phyloP scores from a whole-genome alignment of 371 early-diverging fungal species.

The Vairimorpha apis region DNA sequence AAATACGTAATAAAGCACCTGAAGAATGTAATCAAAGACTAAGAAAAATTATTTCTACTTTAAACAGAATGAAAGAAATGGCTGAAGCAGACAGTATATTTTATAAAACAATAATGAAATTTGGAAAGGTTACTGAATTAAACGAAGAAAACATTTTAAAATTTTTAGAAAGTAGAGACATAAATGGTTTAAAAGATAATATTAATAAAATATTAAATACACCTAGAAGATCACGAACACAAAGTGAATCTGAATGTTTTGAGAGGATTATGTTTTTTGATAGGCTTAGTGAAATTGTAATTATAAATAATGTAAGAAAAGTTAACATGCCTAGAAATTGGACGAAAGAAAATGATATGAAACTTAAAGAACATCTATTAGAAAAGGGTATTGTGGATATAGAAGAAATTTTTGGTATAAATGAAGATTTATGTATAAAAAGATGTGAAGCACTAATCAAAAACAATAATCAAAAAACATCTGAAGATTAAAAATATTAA shows the following conservation, averaged over 20 bases:
- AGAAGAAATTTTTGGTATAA: conserved; percentile 46
- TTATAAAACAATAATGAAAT: conserved; percentile 58
- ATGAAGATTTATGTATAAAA: conserved; percentile 54
- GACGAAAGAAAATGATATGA: conserved; percentile 53
- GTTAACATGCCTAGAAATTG: conserved; percentile 55
- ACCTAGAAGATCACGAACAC: conserved; percentile 45
- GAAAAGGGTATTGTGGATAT: conserved; percentile 48
- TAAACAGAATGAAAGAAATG: conserved; percentile 57
- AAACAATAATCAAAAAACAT: background rate
- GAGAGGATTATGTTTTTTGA: conserved; percentile 60
- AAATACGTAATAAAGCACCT: conserved; percentile 41
- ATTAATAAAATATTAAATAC: conserved; percentile 54
- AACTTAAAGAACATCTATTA: conserved; percentile 47
- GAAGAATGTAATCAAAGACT: conserved; percentile 63
- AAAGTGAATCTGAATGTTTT: conserved; percentile 49
- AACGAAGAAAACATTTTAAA: conserved; percentile 55
- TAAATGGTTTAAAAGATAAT: conserved; percentile 52
- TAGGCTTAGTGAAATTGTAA: conserved; percentile 19
- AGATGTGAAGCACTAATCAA: conserved; percentile 55
- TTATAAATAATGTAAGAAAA: conserved; percentile 45
- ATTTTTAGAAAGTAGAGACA: conserved; percentile 45
- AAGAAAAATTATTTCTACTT: conserved; percentile 57
- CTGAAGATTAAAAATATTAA: background rate
- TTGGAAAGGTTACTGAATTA: conserved; percentile 55
- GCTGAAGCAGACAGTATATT: conserved; percentile 52